Evolutionary conservation across 2,329 filamentous ascomycete species (phyloP).

Genomic region (Cryphonectria radicalis): DNA sequence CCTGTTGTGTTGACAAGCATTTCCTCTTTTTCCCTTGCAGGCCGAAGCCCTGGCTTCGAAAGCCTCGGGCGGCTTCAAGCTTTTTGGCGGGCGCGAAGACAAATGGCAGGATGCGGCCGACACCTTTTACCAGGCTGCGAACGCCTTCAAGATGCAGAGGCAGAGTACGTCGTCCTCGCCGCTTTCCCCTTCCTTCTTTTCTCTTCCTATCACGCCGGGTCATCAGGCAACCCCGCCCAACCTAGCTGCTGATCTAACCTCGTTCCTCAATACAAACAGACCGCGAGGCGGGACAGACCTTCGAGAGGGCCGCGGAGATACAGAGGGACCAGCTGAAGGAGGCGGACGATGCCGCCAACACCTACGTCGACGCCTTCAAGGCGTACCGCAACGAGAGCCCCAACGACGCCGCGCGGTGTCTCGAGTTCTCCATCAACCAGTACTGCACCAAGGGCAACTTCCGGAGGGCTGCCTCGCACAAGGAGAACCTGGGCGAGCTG

Average conservation of each 20-base stretch:
- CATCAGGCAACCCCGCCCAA: background rate
- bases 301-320: slow-evolving; percentile 83
- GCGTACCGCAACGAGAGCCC: slow-evolving; percentile 87
- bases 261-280: slow-evolving; percentile 50
- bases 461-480: slow-evolving; percentile 84
- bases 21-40: slow-evolving; percentile 53
- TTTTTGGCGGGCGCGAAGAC: slow-evolving; percentile 85
- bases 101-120: slow-evolving; percentile 92
- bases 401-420: slow-evolving; percentile 78
- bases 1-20: background rate
- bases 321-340: slow-evolving; percentile 84
- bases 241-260: no score
- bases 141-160: slow-evolving; percentile 88
- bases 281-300: slow-evolving; percentile 83
- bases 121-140: slow-evolving; percentile 84
- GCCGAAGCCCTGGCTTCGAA: slow-evolving; percentile 82
- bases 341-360: slow-evolving; percentile 89
- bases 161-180: slow-evolving; percentile 61
- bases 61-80: slow-evolving; percentile 80
- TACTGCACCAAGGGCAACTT: slow-evolving; percentile 92
- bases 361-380: slow-evolving; percentile 89
- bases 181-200: background rate
- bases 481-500: slow-evolving; percentile 85
- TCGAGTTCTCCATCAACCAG: slow-evolving; percentile 79
- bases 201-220: no score